Base-by-base conservation (phyloP, 257 asterid species). In the Ehretia macrophylla region DNA sequence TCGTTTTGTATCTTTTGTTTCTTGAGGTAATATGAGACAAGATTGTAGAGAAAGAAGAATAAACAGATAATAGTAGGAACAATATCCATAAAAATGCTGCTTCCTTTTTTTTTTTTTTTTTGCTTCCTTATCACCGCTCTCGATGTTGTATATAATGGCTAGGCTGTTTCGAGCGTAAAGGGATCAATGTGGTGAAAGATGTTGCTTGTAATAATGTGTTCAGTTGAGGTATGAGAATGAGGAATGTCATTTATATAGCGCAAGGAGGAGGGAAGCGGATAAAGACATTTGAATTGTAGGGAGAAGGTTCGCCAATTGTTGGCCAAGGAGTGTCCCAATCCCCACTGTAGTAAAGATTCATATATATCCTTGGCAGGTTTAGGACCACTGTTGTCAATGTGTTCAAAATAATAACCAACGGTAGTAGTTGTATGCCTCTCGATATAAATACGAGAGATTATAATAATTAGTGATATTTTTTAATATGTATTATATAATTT, bases 31-130 rank as follows among this genome's bases (percentile, higher is more conserved):
- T 68, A 84, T n/a, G 71, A 76, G 23, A 49, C 20, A 8, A 49
- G 0, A 17, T 49, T 66, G 16, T 74, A 72, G 17, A 82, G 68
- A 32, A 80, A 82, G 67, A 84, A 63, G 67, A 86, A 70, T 71
- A 82, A 38, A 61, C 79, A 49, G 17, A 49, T 49, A 49, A 21
- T 21, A 49, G 22, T 49, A 17, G 27, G 27, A 17, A 49, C 20
- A 0, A 49, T 17, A 19, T 49, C 54, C 54, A 49, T 49, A 49
- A 47, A 6, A 47, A 47, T 47, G 52, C 52, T 47, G 18, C 18
- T 47, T 2, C 52, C 18, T 47, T 14, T 19, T 8, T 49, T 49
- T 49, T 11, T 17, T 49, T 17, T 21, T 49, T 8, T 49, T 49
- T 47, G 19, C 54, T 49, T 49, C 23, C 13, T 18, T 17, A n/a